Evolutionary conservation across 768 basidiomycete species (phyloP), one percentile per base, ranked within the genome.

Genomic region (Phallus indusiatus): DNA sequence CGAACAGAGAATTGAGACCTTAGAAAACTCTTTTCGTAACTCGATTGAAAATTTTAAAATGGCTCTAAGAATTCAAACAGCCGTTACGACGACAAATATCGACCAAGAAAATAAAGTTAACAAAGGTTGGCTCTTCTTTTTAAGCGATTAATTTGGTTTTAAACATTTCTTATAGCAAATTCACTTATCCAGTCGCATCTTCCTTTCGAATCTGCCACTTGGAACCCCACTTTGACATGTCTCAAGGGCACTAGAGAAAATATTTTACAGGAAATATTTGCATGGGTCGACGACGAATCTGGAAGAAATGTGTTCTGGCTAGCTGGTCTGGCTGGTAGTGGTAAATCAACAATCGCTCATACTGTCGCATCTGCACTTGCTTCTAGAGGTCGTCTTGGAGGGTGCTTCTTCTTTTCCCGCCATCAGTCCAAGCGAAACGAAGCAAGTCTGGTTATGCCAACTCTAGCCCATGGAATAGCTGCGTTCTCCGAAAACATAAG

Each of bases 271-370:
- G 64, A 65, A 21, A 67, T 72, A 35, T 55, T 52, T 28, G 47
- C 61, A 10, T 72, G 71, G 71, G 54, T 61, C 12, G 60, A 64
- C 47, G 54, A 63, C 37, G 52, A 55, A 16, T 21, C 50, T n/a
- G 46, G 14, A 7, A 55, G 60, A 28, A 65, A 52, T n/a, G 37
- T 74, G 6, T 66, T 67, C 48, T 69, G 69, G 64, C 61, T 76
- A 28, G 59, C 54, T 51, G 74, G 71, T 37, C 62, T 63, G 16
- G 72, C 74, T 12, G 75, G 75, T 10, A 65, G 62, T 10, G 75
- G 75, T 10, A 76, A 75, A 62, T 73, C 73, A 1, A 61, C 73
- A 22, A 71, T 76, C 17, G 68, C 73, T 6, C 67, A 71, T 51
- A 22, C 28, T 14, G 21, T 51, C 50, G 50, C 50, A 22, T 51